Conservation (phyloP, 208 protist species). For the Strigomonas culicis region DNA sequence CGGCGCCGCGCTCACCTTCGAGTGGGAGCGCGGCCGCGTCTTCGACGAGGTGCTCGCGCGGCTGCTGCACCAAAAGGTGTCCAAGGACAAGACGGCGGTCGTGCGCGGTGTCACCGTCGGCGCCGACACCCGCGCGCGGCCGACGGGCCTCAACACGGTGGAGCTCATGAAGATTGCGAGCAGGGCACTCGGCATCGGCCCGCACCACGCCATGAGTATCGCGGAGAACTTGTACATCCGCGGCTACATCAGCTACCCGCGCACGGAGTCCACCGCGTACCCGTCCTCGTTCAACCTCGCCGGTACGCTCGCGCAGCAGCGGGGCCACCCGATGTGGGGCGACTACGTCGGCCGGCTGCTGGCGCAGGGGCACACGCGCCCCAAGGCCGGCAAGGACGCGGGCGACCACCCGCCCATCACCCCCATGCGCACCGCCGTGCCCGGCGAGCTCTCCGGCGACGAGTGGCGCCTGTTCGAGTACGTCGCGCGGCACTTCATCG, state of each 20-base stretch:
- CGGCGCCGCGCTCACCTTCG: constrained; percentile 63
- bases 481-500: constrained; percentile 88
- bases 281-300: constrained; percentile 87
- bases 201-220: constrained; percentile 92
- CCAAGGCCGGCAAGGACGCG: constrained; percentile 84
- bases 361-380: constrained; percentile 44
- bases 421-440: constrained; percentile 68
- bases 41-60: constrained; percentile 89
- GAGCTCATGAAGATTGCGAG: constrained; percentile 92
- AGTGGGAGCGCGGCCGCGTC: constrained; percentile 87
- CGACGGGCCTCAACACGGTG: constrained; percentile 93
- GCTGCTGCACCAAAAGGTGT: constrained; percentile 61
- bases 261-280: constrained; percentile 95
- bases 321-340: constrained; percentile 61
- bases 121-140: constrained; percentile 64
- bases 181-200: constrained; percentile 78
- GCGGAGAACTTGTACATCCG: constrained; percentile 96
- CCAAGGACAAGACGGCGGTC: constrained; percentile 46
- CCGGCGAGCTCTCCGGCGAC: constrained; percentile 68
- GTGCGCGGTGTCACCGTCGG: constrained; percentile 52
- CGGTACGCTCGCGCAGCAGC: constrained; percentile 51
- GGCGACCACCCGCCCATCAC: constrained; percentile 93
- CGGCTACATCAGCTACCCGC: constrained; percentile 97
- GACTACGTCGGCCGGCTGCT: constrained; percentile 66
- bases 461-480: constrained; percentile 90